Evolutionary conservation across 805 yeast species (phyloP), one percentile per base, ranked within the genome.

Genomic region (Barnettozyma californica): DNA sequence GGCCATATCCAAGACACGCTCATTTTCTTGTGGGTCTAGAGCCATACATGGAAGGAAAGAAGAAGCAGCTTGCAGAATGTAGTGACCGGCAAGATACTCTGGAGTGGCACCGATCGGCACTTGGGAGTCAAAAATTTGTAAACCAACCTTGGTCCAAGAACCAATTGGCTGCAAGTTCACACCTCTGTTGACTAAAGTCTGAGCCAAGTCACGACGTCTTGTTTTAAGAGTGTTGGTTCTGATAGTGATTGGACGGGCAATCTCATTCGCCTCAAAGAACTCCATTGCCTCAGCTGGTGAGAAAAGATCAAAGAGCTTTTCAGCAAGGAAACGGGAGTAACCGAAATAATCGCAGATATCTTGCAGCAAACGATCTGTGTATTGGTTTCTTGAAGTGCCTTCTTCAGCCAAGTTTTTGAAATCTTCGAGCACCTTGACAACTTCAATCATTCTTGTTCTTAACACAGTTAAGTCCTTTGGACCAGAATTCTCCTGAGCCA

Each of bases 41-140:
- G 99, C 99, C 92, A 94, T 88, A 19, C 91, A 97, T 9, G 99
- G 99, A 63, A 94, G 72, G 69, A 92, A 94, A 9, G 98, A 91
- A 6, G 97, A 91, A 20, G 99, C 99, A 39, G 99, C 99, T 70
- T 94, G 99, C 60, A 94, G 73, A 53, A 94, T 94, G 70, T 94
- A 94, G 64, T 94, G 96, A 62, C 99, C 99, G 13, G 98, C 95
- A 62, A 94, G 75, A 66, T 94, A 94, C 70, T 94, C 99, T 40
- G 99, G 99, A 9, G 99, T 94, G 41, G 99, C 99, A 68, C 99
- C 99, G 58, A 94, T 87, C 40, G 99, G 99, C n/a, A 94, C 98
- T 68, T 91, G 98, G 21, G 98, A 91, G 65, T 94, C 99, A 66
- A 92, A 94, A 46, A 94, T 84, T 69, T 94, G 99, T 56, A 94